Conservation (phyloP, 352 stramenopile species). For the Saprolegnia diclina region DNA sequence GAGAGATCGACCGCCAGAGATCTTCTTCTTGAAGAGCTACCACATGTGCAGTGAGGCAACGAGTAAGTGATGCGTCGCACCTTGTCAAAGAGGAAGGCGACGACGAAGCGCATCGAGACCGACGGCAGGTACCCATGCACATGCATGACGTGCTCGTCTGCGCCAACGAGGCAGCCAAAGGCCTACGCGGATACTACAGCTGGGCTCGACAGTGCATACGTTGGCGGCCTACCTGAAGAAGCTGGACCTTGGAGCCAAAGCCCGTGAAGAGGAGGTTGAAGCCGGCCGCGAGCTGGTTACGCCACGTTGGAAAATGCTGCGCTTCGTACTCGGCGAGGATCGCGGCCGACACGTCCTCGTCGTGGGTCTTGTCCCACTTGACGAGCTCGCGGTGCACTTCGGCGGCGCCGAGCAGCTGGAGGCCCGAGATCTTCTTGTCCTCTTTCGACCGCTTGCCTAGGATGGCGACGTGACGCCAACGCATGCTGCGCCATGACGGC, state of each 20-base stretch:
- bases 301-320: conserved; percentile 36
- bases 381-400: conserved; percentile 3
- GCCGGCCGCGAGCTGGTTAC: conserved; percentile 39
- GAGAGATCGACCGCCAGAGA: background rate
- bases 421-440: conserved; percentile 22
- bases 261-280: conserved; percentile 55
- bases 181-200: conserved; percentile 30
- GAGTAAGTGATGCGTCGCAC: conserved; percentile 10
- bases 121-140: conserved; percentile 52
- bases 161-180: conserved; percentile 35
- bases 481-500: background rate
- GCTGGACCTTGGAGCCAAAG: conserved; percentile 45
- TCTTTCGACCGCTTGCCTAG: conserved; percentile 22
- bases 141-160: conserved; percentile 40
- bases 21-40: conserved; percentile 12
- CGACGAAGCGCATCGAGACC: conserved; percentile 45
- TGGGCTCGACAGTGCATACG: background rate
- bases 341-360: background rate
- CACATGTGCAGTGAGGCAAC: background rate
- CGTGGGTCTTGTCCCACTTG: background rate
- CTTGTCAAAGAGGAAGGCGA: conserved; percentile 36
- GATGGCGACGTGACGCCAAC: background rate
- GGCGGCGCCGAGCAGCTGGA: conserved; percentile 9
- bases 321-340: conserved; percentile 1
- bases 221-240: conserved; percentile 39